Conservation (phyloP, 352 stramenopile genomes). For the Globisporangium abappressorium region DNA sequence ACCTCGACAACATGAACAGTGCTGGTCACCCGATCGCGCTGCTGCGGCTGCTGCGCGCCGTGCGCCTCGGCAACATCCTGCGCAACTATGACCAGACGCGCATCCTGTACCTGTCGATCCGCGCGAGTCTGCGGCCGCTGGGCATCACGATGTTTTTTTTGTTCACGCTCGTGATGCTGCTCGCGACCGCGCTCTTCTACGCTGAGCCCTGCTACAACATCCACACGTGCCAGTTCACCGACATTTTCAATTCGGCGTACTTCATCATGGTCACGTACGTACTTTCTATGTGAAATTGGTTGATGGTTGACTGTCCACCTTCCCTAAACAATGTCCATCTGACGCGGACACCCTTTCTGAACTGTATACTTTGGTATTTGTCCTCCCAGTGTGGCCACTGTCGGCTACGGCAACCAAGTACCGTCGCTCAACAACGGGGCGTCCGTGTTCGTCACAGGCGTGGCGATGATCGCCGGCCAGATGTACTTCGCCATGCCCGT, state of each 20-base stretch:
- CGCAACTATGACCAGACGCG: constrained; percentile 54
- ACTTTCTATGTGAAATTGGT: neutral
- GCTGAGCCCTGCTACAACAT: constrained; percentile 76
- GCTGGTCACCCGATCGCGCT: constrained; percentile 30
- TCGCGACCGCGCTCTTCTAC: constrained; percentile 75
- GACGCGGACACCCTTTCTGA: neutral
- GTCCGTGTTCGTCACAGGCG: constrained; percentile 43
- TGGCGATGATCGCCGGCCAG: constrained; percentile 73
- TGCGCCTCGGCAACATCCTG: constrained; percentile 53
- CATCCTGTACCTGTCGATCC: constrained; percentile 55
- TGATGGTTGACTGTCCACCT: too few species aligned
- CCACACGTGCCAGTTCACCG: constrained; percentile 73
- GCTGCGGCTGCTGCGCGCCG: constrained; percentile 48
- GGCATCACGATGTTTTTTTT: constrained; percentile 74
- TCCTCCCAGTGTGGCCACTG: constrained; percentile 58
- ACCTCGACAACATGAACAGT: constrained; percentile 17
- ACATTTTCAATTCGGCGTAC: constrained; percentile 83
- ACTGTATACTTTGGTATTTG: neutral
- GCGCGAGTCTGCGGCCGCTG: constrained; percentile 53
- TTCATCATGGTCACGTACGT: constrained; percentile 86
- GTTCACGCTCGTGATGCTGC: constrained; percentile 68
- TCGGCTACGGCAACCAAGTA: constrained; percentile 72
- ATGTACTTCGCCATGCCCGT: constrained; percentile 83
- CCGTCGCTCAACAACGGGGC: constrained; percentile 53
- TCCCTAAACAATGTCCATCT: neutral